A percentile compares a stretch with the other conserved stretches of the same genome.
Evolutionary conservation across 2,329 filamentous ascomycete genomes (phyloP).

Genomic region (Teratosphaeria pseudoeucalypti): DNA sequence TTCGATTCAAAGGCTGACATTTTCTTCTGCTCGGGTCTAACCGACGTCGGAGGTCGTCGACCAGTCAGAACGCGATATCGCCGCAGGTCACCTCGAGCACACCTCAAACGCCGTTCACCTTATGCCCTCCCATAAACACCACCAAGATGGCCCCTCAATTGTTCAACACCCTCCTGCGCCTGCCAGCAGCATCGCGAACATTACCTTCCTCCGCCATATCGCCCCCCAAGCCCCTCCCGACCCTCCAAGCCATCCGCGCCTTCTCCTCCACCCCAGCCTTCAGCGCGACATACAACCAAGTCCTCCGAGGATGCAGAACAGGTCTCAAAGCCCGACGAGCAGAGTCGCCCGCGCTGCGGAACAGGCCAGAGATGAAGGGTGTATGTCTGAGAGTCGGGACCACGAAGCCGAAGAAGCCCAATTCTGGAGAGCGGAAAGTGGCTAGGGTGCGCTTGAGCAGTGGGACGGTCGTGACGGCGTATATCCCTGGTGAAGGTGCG

Average conservation of each 20-base stretch:
- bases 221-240: slow-evolving; percentile 10
- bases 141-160: slow-evolving; percentile 29
- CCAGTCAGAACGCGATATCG: not conserved
- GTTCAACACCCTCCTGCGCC: slow-evolving; percentile 30
- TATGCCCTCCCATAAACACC: not conserved
- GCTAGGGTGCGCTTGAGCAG: slow-evolving; percentile 82
- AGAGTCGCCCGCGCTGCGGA: slow-evolving; percentile 71
- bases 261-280: slow-evolving; percentile 30
- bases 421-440: slow-evolving; percentile 93
- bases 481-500: slow-evolving; percentile 84
- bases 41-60: not conserved
- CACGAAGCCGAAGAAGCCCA: slow-evolving; percentile 95
- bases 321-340: slow-evolving; percentile 73
- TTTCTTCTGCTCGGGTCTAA: no score
- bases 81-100: not conserved
- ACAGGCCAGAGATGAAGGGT: slow-evolving; percentile 78
- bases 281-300: slow-evolving; percentile 41
- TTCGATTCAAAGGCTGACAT: no score
- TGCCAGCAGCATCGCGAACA: slow-evolving; percentile 18
- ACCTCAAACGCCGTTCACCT: not conserved
- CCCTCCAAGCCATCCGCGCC: slow-evolving; percentile 18
- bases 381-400: slow-evolving; percentile 92
- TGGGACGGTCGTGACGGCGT: slow-evolving; percentile 78
- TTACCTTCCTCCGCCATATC: slow-evolving; percentile 13
- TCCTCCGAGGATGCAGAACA: slow-evolving; percentile 60